Evolutionary conservation across 2,329 filamentous ascomycete genomes (phyloP).

Genomic region (Penicillium sp.): DNA sequence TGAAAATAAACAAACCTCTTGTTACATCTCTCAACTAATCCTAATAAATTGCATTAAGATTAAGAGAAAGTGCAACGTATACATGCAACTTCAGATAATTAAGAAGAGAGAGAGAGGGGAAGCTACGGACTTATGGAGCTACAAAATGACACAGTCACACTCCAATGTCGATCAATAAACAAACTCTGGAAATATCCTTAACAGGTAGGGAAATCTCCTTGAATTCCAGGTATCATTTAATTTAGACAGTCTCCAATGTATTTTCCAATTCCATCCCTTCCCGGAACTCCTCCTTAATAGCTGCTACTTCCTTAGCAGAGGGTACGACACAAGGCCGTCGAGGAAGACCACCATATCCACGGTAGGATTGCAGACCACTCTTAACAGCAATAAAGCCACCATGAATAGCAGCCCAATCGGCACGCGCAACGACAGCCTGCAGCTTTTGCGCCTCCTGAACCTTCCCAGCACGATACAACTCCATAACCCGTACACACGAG

Average conservation of each 20-base stretch:
- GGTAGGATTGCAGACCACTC: conserved; percentile 74
- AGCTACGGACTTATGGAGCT: background rate
- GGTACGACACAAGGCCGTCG: conserved; percentile 62
- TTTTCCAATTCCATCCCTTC: conserved; percentile 42
- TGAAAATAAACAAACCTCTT: background rate
- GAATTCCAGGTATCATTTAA: conserved; percentile 2
- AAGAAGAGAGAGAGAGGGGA: background rate
- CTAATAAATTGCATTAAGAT: background rate
- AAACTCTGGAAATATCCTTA: no score
- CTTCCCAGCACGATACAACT: conserved; percentile 70
- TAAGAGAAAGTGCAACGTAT: conserved; percentile 12
- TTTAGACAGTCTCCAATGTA: conserved; percentile 23
- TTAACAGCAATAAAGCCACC: conserved; percentile 84
- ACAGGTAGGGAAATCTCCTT: no score
- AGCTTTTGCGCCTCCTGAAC: conserved; percentile 70
- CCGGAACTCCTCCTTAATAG: conserved; percentile 37
- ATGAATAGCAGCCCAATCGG: conserved; percentile 82
- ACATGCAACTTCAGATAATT: conserved; percentile 12
- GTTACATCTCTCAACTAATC: background rate
- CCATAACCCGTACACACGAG: conserved; percentile 74
- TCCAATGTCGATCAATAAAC: background rate
- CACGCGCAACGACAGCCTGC: conserved; percentile 73
- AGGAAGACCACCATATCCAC: conserved; percentile 76
- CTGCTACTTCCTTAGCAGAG: conserved; percentile 31
- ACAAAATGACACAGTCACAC: background rate